Evolutionary conservation across 2,329 filamentous ascomycete species (phyloP), one percentile per base, ranked within the genome.

Genomic region (Alternaria brassicicola): DNA sequence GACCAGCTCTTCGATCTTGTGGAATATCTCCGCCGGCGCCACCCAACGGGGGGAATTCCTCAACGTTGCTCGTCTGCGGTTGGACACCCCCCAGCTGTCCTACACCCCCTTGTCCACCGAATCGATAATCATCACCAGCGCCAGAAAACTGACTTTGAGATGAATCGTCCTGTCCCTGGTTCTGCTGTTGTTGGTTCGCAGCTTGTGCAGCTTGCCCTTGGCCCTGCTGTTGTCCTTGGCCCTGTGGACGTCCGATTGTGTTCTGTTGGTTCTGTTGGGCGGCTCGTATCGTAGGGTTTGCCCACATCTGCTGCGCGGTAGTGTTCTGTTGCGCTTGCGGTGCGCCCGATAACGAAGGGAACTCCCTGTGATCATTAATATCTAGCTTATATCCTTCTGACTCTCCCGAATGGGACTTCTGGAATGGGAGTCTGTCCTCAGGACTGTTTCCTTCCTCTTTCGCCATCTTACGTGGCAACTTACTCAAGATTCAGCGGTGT

Each of bases 31-130:
- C 78, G 19, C 78, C 74, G 53, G 82, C 82, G 46, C 84, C 82
- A 51, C 84, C 82, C 47, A 88, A 74, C n/a, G 86, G 84, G 57
- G 85, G 85, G 57, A 87, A 88, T 52, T 87, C 85, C 15, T 87
- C 85, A 46, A 85, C 84, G 65, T 82, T 85, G 62, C 82, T 82
- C 25, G 84, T 80, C 63, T 85, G 83, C 39, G 83, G 83, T 61
- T 86, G 84, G 36, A 75, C 76, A 38, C 78, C 77, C 21, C 78
- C 78, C 50, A 85, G 72, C 67, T 84, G 83, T 49, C 82, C 81
- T 52, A 82, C 82, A 35, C 84, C 82, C 46, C 79, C 79, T 69
- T 85, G 83, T 31, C 81, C 83, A 36, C 85, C 85, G 65, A 84
- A 86, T 35, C 85, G 80, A 65, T 85, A 86, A 60, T 86, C 84